Evolutionary conservation across 2,329 filamentous ascomycete genomes (phyloP).

Genomic region (Penicillium sp.): DNA sequence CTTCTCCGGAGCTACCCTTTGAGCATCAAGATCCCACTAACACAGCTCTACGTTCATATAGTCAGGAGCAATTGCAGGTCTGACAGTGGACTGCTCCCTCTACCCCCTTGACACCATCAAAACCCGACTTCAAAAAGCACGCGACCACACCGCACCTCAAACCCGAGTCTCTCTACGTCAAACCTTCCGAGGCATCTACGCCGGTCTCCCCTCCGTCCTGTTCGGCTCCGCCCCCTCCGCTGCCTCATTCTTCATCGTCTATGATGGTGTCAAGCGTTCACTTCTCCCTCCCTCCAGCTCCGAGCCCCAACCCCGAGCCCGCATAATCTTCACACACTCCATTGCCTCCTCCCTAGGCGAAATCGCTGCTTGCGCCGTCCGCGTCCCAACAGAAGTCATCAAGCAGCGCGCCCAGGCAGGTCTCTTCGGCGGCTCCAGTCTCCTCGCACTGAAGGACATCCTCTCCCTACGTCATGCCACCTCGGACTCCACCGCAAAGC

Average conservation of each 20-base stretch:
- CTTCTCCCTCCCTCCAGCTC: slow-evolving; percentile 39
- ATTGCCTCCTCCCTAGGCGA: slow-evolving; percentile 83
- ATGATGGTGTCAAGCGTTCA: slow-evolving; percentile 71
- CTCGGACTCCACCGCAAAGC: slow-evolving; percentile 31
- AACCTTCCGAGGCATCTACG: slow-evolving; percentile 90
- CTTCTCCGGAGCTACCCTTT: not conserved
- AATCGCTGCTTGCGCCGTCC: slow-evolving; percentile 84
- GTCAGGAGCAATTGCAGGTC: slow-evolving; percentile 89
- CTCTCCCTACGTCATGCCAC: slow-evolving; percentile 51
- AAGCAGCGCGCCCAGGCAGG: slow-evolving; percentile 95
- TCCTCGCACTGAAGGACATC: slow-evolving; percentile 70
- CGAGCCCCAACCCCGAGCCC: slow-evolving; percentile 31
- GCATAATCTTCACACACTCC: slow-evolving; percentile 67
- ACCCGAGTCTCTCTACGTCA: slow-evolving; percentile 74
- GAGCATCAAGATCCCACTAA: slow-evolving; percentile 5
- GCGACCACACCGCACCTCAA: slow-evolving; percentile 59
- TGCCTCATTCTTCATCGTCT: slow-evolving; percentile 95
- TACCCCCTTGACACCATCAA: slow-evolving; percentile 99
- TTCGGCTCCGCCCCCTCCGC: slow-evolving; percentile 92
- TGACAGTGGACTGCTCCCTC: slow-evolving; percentile 93
- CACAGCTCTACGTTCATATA: slow-evolving; percentile 33
- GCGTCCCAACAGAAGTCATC: slow-evolving; percentile 93
- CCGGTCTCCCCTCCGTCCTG: slow-evolving; percentile 83
- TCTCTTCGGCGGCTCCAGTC: slow-evolving; percentile 71
- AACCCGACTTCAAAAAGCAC: slow-evolving; percentile 77